A percentile compares a stretch with the other conserved stretches of the same genome.
Conservation (phyloP, 2,329 filamentous ascomycete genomes). For the Coleophoma crateriformis region DNA sequence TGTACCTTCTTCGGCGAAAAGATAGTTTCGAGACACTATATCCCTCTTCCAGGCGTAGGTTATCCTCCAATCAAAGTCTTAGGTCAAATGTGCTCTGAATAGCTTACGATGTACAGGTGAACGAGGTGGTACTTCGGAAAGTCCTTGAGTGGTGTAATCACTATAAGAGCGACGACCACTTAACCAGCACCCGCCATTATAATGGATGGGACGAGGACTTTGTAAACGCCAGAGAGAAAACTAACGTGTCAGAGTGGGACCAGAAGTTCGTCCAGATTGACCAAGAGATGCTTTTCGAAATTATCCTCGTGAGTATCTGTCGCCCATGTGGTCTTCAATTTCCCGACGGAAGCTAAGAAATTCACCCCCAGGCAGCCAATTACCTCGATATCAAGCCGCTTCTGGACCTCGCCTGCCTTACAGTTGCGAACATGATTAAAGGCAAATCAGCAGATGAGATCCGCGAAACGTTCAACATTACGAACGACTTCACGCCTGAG, state of each 20-base stretch:
- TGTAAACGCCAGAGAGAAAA: slow-evolving; percentile 95
- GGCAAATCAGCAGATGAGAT: slow-evolving; percentile 99
- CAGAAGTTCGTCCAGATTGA: slow-evolving; percentile 99
- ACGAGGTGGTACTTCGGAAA: slow-evolving; percentile 89
- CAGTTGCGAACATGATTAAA: slow-evolving; percentile 99
- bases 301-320: slow-evolving; percentile 70
- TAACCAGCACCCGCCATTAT: slow-evolving; percentile 31
- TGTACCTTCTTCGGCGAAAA: slow-evolving; percentile 83
- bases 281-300: slow-evolving; percentile 99
- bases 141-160: slow-evolving; percentile 98
- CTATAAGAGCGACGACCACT: slow-evolving; percentile 84
- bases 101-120: slow-evolving; percentile 51
- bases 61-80: not conserved
- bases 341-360: slow-evolving; percentile 1
- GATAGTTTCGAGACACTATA: slow-evolving; percentile 37
- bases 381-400: slow-evolving; percentile 99
- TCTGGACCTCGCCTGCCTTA: slow-evolving; percentile 97
- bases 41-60: slow-evolving; percentile 80
- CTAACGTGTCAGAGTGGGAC: slow-evolving; percentile 99
- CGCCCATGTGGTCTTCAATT: slow-evolving; percentile 31
- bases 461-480: slow-evolving; percentile 99
- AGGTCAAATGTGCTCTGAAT: too few species aligned
- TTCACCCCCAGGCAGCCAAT: slow-evolving; percentile 70
- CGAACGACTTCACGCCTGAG: slow-evolving; percentile 97
- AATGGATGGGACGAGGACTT: slow-evolving; percentile 86